These are phyloP conservation scores for Leccinum uliginosum DNA, from an alignment of 768 basidiomycete genomes.

Conservation along the genomic window DNA sequence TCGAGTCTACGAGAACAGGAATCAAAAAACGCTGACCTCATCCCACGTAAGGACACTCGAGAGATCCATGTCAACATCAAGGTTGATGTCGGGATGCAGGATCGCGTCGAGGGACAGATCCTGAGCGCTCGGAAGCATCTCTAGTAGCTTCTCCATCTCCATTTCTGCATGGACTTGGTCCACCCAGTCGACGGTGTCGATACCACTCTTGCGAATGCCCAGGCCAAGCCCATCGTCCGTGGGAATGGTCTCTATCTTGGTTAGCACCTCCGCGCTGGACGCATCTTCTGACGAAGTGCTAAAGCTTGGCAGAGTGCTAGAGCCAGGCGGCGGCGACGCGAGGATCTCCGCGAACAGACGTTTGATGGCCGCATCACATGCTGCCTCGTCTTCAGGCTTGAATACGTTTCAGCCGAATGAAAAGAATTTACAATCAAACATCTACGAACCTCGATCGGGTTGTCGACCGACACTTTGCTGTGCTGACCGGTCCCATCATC, in stretches of 20 bases:
- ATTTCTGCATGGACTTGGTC: constrained; percentile 36
- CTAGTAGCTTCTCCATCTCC: constrained; percentile 61
- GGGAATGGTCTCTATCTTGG: constrained; percentile 4
- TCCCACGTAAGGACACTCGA: constrained; percentile 27
- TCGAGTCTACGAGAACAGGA: neutral
- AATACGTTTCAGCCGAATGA: constrained; percentile 17
- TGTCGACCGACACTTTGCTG: constrained; percentile 12
- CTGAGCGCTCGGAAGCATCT: constrained; percentile 41
- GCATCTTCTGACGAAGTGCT: constrained; percentile 32
- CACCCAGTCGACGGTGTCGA: constrained; percentile 23
- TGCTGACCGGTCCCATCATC: constrained; percentile 24
- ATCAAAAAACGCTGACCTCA: constrained; percentile 26
- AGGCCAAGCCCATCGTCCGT: constrained; percentile 13
- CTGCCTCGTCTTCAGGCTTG: constrained; percentile 49
- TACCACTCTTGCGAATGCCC: constrained; percentile 17
- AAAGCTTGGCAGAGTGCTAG: constrained; percentile 30
- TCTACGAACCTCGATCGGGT: constrained; percentile 33
- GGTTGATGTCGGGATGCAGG: constrained; percentile 13
- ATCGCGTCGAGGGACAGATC: constrained; percentile 25
- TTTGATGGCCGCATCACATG: constrained; percentile 36
- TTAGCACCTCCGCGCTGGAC: constrained; percentile 24
- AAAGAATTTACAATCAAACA: constrained; percentile 14
- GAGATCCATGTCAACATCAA: constrained; percentile 28
- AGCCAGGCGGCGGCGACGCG: constrained; percentile 30
- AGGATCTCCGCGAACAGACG: constrained; percentile 34